A percentile compares a stretch with the other conserved stretches of the same genome.
Evolutionary conservation across 768 basidiomycete genomes (phyloP).

Genomic region (Mycena crocata): DNA sequence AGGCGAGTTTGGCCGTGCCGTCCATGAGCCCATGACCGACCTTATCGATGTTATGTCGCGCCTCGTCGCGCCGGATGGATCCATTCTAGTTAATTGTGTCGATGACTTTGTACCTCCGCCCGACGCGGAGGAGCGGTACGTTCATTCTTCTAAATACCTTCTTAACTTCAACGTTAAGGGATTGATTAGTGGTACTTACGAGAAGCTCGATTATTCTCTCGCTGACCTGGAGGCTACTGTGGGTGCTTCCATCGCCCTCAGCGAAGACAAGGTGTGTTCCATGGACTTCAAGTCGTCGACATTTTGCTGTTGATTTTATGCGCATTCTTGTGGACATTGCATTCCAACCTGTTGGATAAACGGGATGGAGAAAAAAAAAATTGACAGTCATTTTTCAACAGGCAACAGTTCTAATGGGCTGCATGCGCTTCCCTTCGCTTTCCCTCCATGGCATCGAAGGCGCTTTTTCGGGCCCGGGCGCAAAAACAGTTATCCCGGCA

Average conservation of each 20-base stretch:
- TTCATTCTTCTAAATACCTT: too few relatives aligned
- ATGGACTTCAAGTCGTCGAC: too few relatives aligned
- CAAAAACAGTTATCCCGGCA: too few relatives aligned
- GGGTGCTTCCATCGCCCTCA: not conserved
- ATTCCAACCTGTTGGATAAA: not conserved
- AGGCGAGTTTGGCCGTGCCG: constrained; percentile 75
- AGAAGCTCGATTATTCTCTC: constrained; percentile 1
- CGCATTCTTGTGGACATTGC: too few relatives aligned
- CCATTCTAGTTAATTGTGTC: constrained; percentile 79
- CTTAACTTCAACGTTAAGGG: too few relatives aligned
- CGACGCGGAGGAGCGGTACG: constrained; percentile 15
- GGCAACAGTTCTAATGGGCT: constrained; percentile 79
- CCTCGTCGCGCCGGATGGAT: constrained; percentile 70
- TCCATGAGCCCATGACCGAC: constrained; percentile 84
- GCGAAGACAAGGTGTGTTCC: not conserved
- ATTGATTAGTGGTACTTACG: not conserved
- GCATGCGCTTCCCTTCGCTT: constrained; percentile 90
- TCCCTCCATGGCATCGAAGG: constrained; percentile 96
- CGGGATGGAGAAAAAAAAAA: too few relatives aligned
- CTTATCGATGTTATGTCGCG: constrained; percentile 74
- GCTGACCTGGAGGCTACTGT: not conserved
- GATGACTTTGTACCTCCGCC: constrained; percentile 66
- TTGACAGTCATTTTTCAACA: too few relatives aligned
- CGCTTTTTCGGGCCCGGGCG: constrained; percentile 85
- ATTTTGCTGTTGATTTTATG: not conserved